phyloP scores from a whole-genome alignment of 139 green algal species.

The Chlamydomonas asymmetrica region DNA sequence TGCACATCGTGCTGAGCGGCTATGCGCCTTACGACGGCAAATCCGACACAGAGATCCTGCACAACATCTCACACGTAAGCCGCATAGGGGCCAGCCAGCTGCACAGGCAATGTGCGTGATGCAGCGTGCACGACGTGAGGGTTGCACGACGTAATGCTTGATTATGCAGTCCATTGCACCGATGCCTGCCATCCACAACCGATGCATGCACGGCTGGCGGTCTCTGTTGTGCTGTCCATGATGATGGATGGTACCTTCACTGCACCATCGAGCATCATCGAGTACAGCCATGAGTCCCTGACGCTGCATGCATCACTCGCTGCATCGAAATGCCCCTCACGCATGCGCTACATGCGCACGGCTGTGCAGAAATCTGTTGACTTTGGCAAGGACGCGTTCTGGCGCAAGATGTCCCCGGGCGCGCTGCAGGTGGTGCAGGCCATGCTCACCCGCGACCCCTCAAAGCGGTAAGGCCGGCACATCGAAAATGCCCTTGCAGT shows the following conservation, averaged over 20 bases:
- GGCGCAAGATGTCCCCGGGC: slow-evolving; percentile 7
- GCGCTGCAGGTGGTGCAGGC: slow-evolving; percentile 6
- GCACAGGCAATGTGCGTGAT: not conserved
- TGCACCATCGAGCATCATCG: not conserved
- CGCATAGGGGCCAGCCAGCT: not conserved
- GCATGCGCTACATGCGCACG: not conserved
- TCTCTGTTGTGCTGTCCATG: too few species aligned
- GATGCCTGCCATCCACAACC: too few species aligned
- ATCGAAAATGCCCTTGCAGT: not conserved
- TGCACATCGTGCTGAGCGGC: slow-evolving; percentile 1
- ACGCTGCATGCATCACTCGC: not conserved
- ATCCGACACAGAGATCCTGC: slow-evolving; percentile 20
- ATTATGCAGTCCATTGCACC: too few species aligned
- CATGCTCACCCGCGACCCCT: slow-evolving; percentile 31
- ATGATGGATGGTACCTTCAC: too few species aligned
- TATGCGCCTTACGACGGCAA: slow-evolving; percentile 24
- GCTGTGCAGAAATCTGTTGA: slow-evolving; percentile 11
- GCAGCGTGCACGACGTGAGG: too few species aligned
- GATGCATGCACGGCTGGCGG: too few species aligned
- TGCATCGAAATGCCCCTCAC: not conserved
- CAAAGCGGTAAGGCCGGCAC: slow-evolving; percentile 43
- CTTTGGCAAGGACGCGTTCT: slow-evolving; percentile 15
- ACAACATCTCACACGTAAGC: slow-evolving; percentile 2
- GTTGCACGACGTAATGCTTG: too few species aligned
- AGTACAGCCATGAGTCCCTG: not conserved